Base-by-base conservation (phyloP, 202 grass and related monocot species). In the Cymbopogon flexuosus region DNA sequence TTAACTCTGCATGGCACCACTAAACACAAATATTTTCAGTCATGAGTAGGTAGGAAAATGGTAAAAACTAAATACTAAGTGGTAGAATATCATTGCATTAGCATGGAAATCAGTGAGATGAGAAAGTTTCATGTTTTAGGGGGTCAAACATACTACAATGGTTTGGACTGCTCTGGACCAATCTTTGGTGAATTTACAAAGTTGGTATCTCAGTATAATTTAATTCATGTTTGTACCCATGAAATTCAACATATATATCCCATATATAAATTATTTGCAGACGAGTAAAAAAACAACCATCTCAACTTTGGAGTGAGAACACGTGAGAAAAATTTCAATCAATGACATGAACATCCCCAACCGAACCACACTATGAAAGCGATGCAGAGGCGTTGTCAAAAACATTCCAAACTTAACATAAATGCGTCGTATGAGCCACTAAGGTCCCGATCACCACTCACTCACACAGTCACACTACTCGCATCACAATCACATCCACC, bases 351-450 rank as follows among this genome's bases (percentile, higher is more conserved):
- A 54, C 49, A 19, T 54, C 31, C 49, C 49, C 59, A 62, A 62
- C 4, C 24, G 23, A 24, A 62, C 59, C 22, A 2, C 16, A 11
- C 40, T 3, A 9, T 0, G 45, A 79, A 79, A 79, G 61, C 16
- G 68, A 74, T 56, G 2, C 2, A 56, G 7, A 68, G 5, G 68
- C 22, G n/a, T 31, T 18, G 15, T 52, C 2, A 23, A 16, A 21
- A 78, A n/a, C 73, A 78, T 35, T 60, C 47, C 56, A 73, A 73
- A 23, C 33, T 0, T 11, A 36, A 4, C 39, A 79, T 83, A 74
- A 87, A 83, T 79, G 80, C 30, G 16, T 27, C 5, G 36, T 40
- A 40, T 40, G 37, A 40, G 8, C 37, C 37, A 40, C 7, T 40
- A 40, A 40, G 37, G 37, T 40, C 37, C 8, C 8, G 36, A 39